Evolutionary conservation across 2,329 filamentous ascomycete species (phyloP), one percentile per base, ranked within the genome.

Genomic region (Scedosporium apiospermum): DNA sequence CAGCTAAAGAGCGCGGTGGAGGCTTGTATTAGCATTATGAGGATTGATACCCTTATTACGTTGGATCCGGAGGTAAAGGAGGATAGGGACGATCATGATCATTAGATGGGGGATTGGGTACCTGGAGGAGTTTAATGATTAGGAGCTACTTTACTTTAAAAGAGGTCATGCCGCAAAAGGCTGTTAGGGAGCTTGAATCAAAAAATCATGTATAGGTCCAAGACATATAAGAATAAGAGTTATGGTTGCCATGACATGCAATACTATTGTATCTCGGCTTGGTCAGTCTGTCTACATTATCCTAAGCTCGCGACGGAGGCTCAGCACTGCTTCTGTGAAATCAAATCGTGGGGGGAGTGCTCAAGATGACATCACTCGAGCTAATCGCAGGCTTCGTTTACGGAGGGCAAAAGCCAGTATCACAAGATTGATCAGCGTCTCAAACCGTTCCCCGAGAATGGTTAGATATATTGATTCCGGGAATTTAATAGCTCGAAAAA

Each of bases 1-100:
- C 95, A 98, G 82, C 82, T 99, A 72, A 99, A 99, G 88, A 96
- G 90, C 77, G 95, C 95, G 30, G 95, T 99, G 59, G 95, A 99
- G 80, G 95, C 95, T 62, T 98, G 95, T 77, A 96, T 99, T 76
- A 90, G 92, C 72, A 98, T 99, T 75, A 98, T 99, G 95, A 86
- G 95, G 71, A 99, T 99, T 74, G 95, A 99, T 80, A 98, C 95
- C 67, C 82, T 99, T 77, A 98, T 99, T 79, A 96, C 96, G 82
- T 80, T 99, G 76, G 95, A 99, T 81, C 93, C 93, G 18, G 92
- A 97, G 80, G 84, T 88, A 80, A 81, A 79, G 49, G 84, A 87
- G 71, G 85, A 85, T 68, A 89, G 96, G 77, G 90, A 95, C 71
- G 92, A 91, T 63, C 91, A 96, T 77, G 91, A 88, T 62, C 91